Conservation (phyloP, 495 filamentous ascomycete species). For the Choiromyces venosus region DNA sequence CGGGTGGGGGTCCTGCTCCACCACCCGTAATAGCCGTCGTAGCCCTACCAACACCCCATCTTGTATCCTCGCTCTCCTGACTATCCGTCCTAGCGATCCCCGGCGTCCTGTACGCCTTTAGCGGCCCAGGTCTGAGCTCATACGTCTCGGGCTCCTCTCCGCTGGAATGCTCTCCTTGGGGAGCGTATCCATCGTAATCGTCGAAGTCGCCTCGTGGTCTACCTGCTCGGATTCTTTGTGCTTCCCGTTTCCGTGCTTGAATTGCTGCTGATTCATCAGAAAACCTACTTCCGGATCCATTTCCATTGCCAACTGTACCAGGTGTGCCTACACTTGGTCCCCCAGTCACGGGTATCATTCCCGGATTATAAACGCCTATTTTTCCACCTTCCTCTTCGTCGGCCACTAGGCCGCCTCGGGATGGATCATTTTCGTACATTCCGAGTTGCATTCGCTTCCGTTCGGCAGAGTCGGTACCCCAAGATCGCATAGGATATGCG, state of each 20-base stretch:
- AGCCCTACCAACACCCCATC: constrained; percentile 29
- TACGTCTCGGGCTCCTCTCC: constrained; percentile 9
- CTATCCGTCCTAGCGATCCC: constrained; percentile 17
- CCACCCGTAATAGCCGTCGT: constrained; percentile 32
- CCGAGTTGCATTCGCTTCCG: constrained; percentile 14
- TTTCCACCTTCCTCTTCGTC: constrained; percentile 32
- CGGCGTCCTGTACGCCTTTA: constrained; percentile 6
- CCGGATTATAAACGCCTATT: constrained; percentile 23
- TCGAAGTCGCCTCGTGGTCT: constrained; percentile 19
- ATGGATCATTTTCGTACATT: constrained; percentile 19
- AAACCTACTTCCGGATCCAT: constrained; percentile 35
- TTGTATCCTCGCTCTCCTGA: constrained; percentile 29
- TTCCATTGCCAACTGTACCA: constrained; percentile 9
- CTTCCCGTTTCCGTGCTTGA: constrained; percentile 37
- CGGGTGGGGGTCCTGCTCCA: constrained; percentile 18
- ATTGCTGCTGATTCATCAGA: constrained; percentile 36
- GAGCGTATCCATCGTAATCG: constrained; percentile 13
- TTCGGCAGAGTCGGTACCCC: constrained; percentile 46
- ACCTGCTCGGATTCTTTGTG: constrained; percentile 13
- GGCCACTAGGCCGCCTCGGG: constrained; percentile 14
- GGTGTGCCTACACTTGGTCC: constrained; percentile 2
- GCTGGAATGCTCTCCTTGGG: constrained; percentile 17
- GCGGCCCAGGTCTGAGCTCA: constrained; percentile 17
- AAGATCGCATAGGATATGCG: constrained; percentile 58
- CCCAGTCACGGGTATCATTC: background rate